These are phyloP conservation scores for Neonectria sp. DNA, from an alignment of 2,329 filamentous ascomycete species.

Conservation along the genomic window DNA sequence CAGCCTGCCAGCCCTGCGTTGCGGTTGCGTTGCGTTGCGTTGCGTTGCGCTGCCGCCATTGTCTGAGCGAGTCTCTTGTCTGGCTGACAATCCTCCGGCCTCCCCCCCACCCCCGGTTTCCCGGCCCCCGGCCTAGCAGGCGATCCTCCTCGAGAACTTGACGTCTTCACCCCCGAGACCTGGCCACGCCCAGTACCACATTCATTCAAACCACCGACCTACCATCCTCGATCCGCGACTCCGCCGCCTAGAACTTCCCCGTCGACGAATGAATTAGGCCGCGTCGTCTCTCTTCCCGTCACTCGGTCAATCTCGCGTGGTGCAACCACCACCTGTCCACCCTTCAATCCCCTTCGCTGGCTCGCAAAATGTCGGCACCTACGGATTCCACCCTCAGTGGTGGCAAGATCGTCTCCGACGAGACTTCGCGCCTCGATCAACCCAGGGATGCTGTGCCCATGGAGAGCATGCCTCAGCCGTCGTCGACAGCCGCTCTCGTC, in stretches of 20 bases:
- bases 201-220: constrained; percentile 35
- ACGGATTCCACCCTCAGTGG: constrained; percentile 52
- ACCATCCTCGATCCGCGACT: constrained; percentile 35
- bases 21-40: constrained; percentile 14
- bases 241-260: constrained; percentile 16
- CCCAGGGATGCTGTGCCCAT: constrained; percentile 57
- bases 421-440: constrained; percentile 51
- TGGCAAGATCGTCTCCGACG: constrained; percentile 48
- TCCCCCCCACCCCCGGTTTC: constrained; percentile 48
- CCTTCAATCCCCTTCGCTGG: constrained; percentile 36
- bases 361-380: constrained; percentile 50
- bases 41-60: constrained; percentile 31
- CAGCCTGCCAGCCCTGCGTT: constrained; percentile 27
- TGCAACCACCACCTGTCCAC: constrained; percentile 45
- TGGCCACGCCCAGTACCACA: constrained; percentile 36
- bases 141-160: constrained; percentile 47
- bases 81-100: constrained; percentile 42
- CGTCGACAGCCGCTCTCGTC: constrained; percentile 35
- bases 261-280: constrained; percentile 41
- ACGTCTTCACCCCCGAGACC: constrained; percentile 50
- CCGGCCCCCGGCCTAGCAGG: constrained; percentile 45
- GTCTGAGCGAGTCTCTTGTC: constrained; percentile 46
- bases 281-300: constrained; percentile 25
- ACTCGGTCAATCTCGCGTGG: constrained; percentile 40
- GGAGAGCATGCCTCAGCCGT: constrained; percentile 51